These are phyloP conservation scores for Sporothrix sp. DNA, from an alignment of 2,329 filamentous ascomycete species.

Conservation along the genomic window DNA sequence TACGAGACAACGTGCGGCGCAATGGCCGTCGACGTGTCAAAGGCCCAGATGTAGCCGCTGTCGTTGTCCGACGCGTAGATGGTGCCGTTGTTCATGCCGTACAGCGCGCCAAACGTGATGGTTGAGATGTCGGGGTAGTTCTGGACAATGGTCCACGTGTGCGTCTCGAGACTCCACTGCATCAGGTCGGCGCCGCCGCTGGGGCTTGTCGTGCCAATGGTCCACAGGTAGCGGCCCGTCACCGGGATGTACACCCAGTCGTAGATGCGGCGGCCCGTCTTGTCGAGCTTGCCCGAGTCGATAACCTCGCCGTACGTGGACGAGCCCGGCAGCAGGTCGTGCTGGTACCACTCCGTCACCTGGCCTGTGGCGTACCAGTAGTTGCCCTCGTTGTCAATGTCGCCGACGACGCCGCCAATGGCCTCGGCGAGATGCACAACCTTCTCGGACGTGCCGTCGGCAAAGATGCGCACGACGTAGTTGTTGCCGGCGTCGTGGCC, in stretches of 20 bases:
- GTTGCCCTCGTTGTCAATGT: conserved; percentile 13
- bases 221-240: conserved; percentile 7
- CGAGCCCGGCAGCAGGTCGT: conserved; percentile 10
- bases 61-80: neutral
- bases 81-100: conserved; percentile 10
- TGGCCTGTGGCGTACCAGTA: conserved; percentile 11
- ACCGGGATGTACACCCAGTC: conserved; percentile 11
- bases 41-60: neutral
- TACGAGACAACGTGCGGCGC: neutral
- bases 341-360: neutral
- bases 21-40: neutral
- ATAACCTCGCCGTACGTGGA: conserved; percentile 8
- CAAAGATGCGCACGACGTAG: conserved; percentile 15
- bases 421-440: neutral
- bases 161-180: conserved; percentile 10
- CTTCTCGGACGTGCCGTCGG: conserved; percentile 9
- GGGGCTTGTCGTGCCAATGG: neutral
- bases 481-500: conserved; percentile 4
- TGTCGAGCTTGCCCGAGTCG: neutral
- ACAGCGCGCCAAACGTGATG: conserved; percentile 8
- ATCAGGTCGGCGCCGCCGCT: conserved; percentile 5
- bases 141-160: conserved; percentile 6
- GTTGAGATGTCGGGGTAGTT: neutral
- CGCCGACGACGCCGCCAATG: conserved; percentile 3
- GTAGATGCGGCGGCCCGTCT: neutral